A percentile compares a stretch with the other conserved stretches of the same genome.
Conservation (phyloP, 176 grass and related monocot species). For the Areca catechu region DNA sequence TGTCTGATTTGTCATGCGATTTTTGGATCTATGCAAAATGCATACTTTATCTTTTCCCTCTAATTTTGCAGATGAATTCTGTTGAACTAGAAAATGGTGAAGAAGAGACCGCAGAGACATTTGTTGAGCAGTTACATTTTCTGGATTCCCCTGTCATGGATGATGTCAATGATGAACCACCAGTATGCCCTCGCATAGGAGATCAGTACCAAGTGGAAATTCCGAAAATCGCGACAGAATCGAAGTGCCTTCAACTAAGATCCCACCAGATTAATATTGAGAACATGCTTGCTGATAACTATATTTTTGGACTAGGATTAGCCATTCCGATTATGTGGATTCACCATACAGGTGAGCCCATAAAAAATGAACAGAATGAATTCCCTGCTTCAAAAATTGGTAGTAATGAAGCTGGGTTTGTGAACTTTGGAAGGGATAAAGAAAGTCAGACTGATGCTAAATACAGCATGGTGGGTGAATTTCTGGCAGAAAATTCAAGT, state of each 20-base stretch:
- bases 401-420: slow-evolving; percentile 18
- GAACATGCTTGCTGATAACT: slow-evolving; percentile 25
- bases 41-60: too few relatives aligned
- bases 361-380: slow-evolving; percentile 23
- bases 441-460: slow-evolving; percentile 9
- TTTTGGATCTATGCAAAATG: too few relatives aligned
- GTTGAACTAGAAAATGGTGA: slow-evolving; percentile 47
- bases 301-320: slow-evolving; percentile 40
- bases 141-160: slow-evolving; percentile 37
- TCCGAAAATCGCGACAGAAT: slow-evolving; percentile 37
- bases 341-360: slow-evolving; percentile 22
- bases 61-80: slow-evolving; percentile 47
- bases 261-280: slow-evolving; percentile 18
- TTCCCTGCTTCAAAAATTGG: slow-evolving; percentile 11
- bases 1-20: too few relatives aligned
- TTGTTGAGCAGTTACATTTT: slow-evolving; percentile 44
- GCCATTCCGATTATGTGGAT: slow-evolving; percentile 54
- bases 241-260: slow-evolving; percentile 23
- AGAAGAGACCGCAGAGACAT: slow-evolving; percentile 34
- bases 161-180: slow-evolving; percentile 57
- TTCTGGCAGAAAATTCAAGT: slow-evolving; percentile 18
- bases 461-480: slow-evolving; percentile 4
- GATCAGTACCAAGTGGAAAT: slow-evolving; percentile 73
- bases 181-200: slow-evolving; percentile 52
- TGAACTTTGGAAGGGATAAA: too few relatives aligned